These are phyloP conservation scores for Letharia columbiana DNA, from an alignment of 495 filamentous ascomycete species.

Conservation along the genomic window DNA sequence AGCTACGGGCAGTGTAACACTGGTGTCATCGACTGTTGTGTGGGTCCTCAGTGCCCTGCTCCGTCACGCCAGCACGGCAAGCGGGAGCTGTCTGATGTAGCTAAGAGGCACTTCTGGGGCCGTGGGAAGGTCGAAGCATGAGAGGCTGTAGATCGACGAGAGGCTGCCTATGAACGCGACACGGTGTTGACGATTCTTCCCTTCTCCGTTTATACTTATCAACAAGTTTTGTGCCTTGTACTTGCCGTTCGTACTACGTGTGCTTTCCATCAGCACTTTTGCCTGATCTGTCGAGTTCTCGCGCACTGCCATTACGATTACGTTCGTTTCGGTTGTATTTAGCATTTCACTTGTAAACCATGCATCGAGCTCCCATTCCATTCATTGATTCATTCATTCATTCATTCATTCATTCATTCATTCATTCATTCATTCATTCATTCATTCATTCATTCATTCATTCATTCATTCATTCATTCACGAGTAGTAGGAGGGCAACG, in stretches of 20 bases:
- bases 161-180: neutral
- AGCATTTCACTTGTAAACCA: neutral
- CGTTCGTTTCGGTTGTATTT: neutral
- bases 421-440: too few relatives aligned
- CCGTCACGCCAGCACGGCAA: slow-evolving; percentile 10
- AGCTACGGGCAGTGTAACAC: slow-evolving; percentile 20
- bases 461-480: too few relatives aligned
- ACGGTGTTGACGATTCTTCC: neutral
- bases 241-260: neutral
- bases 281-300: neutral
- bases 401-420: too few relatives aligned
- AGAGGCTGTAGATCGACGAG: neutral
- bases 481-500: too few relatives aligned
- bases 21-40: slow-evolving; percentile 24
- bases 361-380: neutral
- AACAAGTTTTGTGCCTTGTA: neutral
- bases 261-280: neutral
- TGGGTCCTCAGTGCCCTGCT: slow-evolving; percentile 19
- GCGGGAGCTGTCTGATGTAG: neutral
- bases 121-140: neutral
- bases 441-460: too few relatives aligned
- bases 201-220: neutral
- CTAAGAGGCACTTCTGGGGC: neutral
- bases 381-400: too few relatives aligned
- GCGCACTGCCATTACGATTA: neutral